Percentiles rank a stretch among this genome's conserved stretches.
phyloP scores from a whole-genome alignment of 352 stramenopile genomes.

The Phytopythium kandeliae region DNA sequence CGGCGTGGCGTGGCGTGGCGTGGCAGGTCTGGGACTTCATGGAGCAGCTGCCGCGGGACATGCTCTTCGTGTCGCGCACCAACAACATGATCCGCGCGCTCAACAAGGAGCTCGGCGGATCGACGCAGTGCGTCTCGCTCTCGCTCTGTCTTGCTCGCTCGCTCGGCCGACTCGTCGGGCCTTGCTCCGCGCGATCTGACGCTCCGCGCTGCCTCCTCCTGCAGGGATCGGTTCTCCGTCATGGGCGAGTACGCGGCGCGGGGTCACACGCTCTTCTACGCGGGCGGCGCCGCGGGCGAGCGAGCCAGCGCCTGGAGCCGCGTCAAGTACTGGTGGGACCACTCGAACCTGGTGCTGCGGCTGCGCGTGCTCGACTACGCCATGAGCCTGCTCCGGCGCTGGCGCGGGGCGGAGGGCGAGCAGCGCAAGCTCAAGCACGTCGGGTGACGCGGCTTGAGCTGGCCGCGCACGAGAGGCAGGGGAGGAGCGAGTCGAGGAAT shows the following conservation, averaged over 20 bases:
- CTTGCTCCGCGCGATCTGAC: too few species aligned
- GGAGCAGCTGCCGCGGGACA: slow-evolving; percentile 82
- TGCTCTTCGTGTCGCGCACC: slow-evolving; percentile 89
- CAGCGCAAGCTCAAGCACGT: slow-evolving; percentile 35
- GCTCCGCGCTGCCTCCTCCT: too few species aligned
- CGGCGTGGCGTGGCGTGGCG: slow-evolving; percentile 1
- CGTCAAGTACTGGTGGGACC: slow-evolving; percentile 55
- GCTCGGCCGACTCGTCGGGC: too few species aligned
- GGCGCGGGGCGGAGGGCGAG: slow-evolving; percentile 15
- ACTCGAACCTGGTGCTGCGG: slow-evolving; percentile 56
- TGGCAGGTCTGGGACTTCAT: slow-evolving; percentile 73
- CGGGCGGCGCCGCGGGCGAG: slow-evolving; percentile 3
- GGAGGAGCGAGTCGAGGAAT: too few species aligned
- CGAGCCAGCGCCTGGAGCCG: slow-evolving; percentile 13
- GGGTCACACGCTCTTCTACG: slow-evolving; percentile 50
- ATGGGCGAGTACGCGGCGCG: slow-evolving; percentile 71
- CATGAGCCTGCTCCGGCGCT: slow-evolving; percentile 35
- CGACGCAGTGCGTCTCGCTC: slow-evolving; percentile 34
- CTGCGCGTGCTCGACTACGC: slow-evolving; percentile 55
- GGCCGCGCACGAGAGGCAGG: too few species aligned
- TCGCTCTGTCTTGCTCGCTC: background rate
- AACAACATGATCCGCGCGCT: slow-evolving; percentile 89
- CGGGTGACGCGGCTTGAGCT: slow-evolving; percentile 8
- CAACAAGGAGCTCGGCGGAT: slow-evolving; percentile 86
- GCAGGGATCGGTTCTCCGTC: slow-evolving; percentile 66